Evolutionary conservation across 2,329 filamentous ascomycete species (phyloP).

Genomic region (Ceratocystis cubensis): DNA sequence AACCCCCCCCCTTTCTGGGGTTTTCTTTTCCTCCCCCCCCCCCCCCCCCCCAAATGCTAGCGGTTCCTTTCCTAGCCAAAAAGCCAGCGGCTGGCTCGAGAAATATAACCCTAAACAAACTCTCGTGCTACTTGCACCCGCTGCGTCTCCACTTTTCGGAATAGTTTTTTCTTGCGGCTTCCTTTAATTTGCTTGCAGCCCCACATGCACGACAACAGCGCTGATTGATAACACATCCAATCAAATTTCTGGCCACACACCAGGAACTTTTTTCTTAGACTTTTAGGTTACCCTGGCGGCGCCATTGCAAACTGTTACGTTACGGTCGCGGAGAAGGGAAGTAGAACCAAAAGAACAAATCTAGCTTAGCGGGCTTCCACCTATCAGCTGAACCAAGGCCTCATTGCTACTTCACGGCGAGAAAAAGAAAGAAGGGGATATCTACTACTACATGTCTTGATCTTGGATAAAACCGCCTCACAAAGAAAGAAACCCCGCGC

Average conservation of each 20-base stretch:
- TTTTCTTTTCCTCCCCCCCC: no score
- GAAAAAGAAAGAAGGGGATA: no score
- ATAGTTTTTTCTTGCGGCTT: conserved; percentile 25
- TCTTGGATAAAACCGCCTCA: neutral
- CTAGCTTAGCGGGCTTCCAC: no score
- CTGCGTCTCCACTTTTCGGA: neutral
- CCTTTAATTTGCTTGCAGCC: conserved; percentile 28
- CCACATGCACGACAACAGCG: neutral
- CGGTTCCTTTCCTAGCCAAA: neutral
- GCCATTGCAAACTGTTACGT: neutral
- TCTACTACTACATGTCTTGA: neutral
- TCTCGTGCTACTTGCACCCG: neutral
- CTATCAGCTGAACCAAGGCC: no score
- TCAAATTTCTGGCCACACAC: neutral
- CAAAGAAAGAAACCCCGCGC: neutral
- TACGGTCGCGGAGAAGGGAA: neutral
- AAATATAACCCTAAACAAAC: neutral
- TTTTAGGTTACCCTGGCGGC: neutral
- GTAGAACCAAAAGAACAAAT: no score
- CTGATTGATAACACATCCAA: conserved; percentile 15
- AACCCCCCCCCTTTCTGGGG: neutral
- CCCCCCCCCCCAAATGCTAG: neutral
- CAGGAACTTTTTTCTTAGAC: neutral
- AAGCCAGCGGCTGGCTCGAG: neutral
- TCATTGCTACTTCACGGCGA: no score